Evolutionary conservation across 768 basidiomycete species (phyloP).

Genomic region (Lactifluus echinatus): DNA sequence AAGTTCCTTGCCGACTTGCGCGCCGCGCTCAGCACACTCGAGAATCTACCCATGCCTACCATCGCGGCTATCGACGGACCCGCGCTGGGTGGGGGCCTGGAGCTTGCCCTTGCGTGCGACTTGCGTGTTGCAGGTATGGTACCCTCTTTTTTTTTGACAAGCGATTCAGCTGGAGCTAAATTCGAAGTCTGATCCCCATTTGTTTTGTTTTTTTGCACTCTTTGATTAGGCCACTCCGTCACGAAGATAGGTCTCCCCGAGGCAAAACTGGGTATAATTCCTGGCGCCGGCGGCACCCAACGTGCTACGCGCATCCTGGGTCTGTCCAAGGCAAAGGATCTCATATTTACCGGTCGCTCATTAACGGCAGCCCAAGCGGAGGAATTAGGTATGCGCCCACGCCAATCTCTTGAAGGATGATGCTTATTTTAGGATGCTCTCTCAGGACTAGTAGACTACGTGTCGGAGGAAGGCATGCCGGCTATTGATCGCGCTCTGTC

Average conservation of each 20-base stretch:
- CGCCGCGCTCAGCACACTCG: slow-evolving; percentile 62
- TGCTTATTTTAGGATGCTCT: background rate
- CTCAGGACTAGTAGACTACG: slow-evolving; percentile 75
- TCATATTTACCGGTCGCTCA: slow-evolving; percentile 75
- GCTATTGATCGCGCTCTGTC: slow-evolving; percentile 64
- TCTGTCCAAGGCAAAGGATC: slow-evolving; percentile 70
- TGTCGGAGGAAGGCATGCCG: slow-evolving; percentile 49
- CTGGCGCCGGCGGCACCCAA: slow-evolving; percentile 87
- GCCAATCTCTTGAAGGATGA: background rate
- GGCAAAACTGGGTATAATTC: slow-evolving; percentile 70
- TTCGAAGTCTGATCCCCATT: background rate
- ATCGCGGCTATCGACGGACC: slow-evolving; percentile 91
- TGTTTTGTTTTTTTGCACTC: background rate
- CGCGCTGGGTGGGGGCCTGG: slow-evolving; percentile 88
- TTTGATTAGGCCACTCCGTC: slow-evolving; percentile 44
- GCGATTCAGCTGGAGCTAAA: background rate
- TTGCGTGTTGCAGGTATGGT: slow-evolving; percentile 74
- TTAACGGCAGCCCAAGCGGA: slow-evolving; percentile 60
- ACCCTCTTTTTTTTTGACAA: background rate
- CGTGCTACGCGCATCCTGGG: slow-evolving; percentile 72
- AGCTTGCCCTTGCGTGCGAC: slow-evolving; percentile 83
- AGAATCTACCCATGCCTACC: slow-evolving; percentile 77
- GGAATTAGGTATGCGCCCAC: slow-evolving; percentile 48
- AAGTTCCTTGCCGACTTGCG: slow-evolving; percentile 73
- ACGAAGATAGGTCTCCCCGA: slow-evolving; percentile 88